These are phyloP conservation scores for Vigna hirtella DNA, from an alignment of 306 rosid genomes.

Conservation along the genomic window DNA sequence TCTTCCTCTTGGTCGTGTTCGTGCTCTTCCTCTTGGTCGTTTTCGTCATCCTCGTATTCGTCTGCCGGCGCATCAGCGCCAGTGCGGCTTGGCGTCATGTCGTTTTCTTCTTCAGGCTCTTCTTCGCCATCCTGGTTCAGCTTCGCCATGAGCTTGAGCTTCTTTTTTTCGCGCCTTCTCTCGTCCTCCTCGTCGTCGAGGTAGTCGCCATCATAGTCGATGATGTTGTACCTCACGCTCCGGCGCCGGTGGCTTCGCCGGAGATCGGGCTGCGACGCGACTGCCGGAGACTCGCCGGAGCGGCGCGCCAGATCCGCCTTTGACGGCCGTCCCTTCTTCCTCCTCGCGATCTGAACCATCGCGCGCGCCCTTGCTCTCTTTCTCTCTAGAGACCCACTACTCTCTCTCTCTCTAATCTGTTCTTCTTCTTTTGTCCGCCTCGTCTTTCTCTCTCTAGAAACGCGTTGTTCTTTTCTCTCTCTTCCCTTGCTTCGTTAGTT, in stretches of 20 bases:
- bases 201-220: slow-evolving; percentile 79
- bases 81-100: slow-evolving; percentile 37
- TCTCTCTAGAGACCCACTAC: slow-evolving; percentile 5
- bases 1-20: slow-evolving; percentile 45
- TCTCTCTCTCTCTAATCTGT: slow-evolving; percentile 37
- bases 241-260: slow-evolving; percentile 90
- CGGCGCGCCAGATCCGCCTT: slow-evolving; percentile 98
- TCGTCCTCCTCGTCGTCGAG: slow-evolving; percentile 81
- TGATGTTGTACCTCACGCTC: slow-evolving; percentile 79
- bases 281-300: slow-evolving; percentile 52
- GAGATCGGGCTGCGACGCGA: slow-evolving; percentile 48
- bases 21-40: slow-evolving; percentile 47
- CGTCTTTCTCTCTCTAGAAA: slow-evolving; percentile 45
- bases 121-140: slow-evolving; percentile 58
- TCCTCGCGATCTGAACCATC: slow-evolving; percentile 98
- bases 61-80: slow-evolving; percentile 50
- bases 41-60: slow-evolving; percentile 54
- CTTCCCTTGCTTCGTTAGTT: slow-evolving; percentile 47
- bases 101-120: slow-evolving; percentile 39
- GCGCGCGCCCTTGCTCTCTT: background rate
- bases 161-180: slow-evolving; percentile 78
- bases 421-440: background rate
- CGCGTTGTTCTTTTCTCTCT: slow-evolving; percentile 42
- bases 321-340: slow-evolving; percentile 97
- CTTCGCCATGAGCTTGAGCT: slow-evolving; percentile 87